phyloP scores from a whole-genome alignment of 2,329 filamentous ascomycete species.

The Parastagonospora avenae region DNA sequence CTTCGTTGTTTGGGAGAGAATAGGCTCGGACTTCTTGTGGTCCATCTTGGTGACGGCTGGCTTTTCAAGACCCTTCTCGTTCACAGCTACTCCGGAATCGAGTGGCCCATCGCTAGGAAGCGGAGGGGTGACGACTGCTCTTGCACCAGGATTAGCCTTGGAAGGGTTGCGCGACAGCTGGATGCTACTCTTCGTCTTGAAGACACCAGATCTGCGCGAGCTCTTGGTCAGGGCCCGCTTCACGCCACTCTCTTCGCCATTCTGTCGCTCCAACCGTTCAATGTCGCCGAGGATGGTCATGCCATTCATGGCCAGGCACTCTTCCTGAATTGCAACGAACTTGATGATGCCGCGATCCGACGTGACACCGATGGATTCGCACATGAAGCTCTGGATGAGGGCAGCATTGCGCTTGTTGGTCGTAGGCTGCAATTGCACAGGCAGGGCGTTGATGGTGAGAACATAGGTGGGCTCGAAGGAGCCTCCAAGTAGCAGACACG shows the following conservation, averaged over 20 bases:
- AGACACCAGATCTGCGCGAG: slow-evolving; percentile 39
- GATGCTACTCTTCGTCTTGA: slow-evolving; percentile 46
- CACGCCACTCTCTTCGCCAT: slow-evolving; percentile 50
- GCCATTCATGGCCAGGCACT: slow-evolving; percentile 73
- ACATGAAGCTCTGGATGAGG: slow-evolving; percentile 77
- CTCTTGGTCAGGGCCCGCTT: slow-evolving; percentile 48
- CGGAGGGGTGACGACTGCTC: slow-evolving; percentile 36
- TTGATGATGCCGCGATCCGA: slow-evolving; percentile 72
- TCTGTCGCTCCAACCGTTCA: slow-evolving; percentile 59
- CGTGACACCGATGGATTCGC: slow-evolving; percentile 70
- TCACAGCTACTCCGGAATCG: slow-evolving; percentile 43
- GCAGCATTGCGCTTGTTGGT: slow-evolving; percentile 81
- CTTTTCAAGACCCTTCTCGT: slow-evolving; percentile 30
- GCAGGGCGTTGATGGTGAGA: slow-evolving; percentile 73
- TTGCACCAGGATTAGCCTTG: slow-evolving; percentile 32
- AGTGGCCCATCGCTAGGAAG: slow-evolving; percentile 41
- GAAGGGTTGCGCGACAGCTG: slow-evolving; percentile 42
- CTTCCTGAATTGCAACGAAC: slow-evolving; percentile 72
- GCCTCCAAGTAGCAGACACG: slow-evolving; percentile 75
- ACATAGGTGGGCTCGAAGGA: slow-evolving; percentile 81
- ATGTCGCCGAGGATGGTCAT: slow-evolving; percentile 72
- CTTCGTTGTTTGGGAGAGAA: slow-evolving; percentile 28
- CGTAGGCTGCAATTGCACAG: slow-evolving; percentile 69
- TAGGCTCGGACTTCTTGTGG: slow-evolving; percentile 29
- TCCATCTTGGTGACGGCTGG: slow-evolving; percentile 23